Evolutionary conservation across 2,329 filamentous ascomycete species (phyloP).

Genomic region (Sporothrix pallida): DNA sequence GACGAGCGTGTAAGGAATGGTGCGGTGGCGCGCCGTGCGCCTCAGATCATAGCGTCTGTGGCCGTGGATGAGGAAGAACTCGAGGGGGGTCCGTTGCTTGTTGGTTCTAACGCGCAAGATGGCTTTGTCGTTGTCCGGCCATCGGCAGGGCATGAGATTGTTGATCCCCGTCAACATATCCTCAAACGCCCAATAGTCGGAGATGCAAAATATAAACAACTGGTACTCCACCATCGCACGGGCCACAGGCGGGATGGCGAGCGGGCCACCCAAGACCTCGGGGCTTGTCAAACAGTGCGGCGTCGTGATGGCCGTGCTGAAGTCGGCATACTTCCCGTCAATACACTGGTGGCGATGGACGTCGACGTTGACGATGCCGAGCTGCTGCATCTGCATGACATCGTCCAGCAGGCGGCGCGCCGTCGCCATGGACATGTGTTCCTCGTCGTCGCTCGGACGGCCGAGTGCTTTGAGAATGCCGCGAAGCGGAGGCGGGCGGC

Average conservation of each 20-base stretch:
- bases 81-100: background rate
- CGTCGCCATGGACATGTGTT: background rate
- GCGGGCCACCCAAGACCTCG: background rate
- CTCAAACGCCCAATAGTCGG: slow-evolving; percentile 36
- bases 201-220: slow-evolving; percentile 30
- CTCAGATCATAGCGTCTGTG: background rate
- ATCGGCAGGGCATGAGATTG: too few species aligned
- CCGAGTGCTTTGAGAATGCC: slow-evolving; percentile 40
- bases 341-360: slow-evolving; percentile 37
- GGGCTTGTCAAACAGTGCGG: slow-evolving; percentile 38
- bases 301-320: slow-evolving; percentile 40
- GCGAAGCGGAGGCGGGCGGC: slow-evolving; percentile 37
- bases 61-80: background rate
- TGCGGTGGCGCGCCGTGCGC: background rate
- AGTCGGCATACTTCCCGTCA: slow-evolving; percentile 39
- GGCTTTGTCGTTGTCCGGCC: too few species aligned
- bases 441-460: background rate
- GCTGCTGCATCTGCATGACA: slow-evolving; percentile 35
- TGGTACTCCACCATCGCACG: slow-evolving; percentile 30
- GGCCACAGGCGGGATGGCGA: background rate
- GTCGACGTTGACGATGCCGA: slow-evolving; percentile 37
- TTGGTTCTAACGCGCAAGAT: too few species aligned
- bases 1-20: background rate
- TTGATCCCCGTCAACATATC: slow-evolving; percentile 21
- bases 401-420: slow-evolving; percentile 33